These are phyloP conservation scores for Apiospora pterosperma DNA, from an alignment of 2,329 filamentous ascomycete genomes.

Conservation along the genomic window DNA sequence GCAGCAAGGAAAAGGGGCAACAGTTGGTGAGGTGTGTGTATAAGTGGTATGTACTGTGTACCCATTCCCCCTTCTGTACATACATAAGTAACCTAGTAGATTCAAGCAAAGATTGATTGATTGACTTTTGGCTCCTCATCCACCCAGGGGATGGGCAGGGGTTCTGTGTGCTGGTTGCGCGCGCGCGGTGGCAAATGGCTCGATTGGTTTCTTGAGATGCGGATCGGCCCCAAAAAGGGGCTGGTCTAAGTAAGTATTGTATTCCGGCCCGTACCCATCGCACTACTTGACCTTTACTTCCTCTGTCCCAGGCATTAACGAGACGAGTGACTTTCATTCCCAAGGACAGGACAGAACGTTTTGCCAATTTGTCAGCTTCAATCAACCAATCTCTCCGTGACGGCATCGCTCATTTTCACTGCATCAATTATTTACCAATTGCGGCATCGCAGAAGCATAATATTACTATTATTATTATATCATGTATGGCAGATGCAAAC, in stretches of 20 bases:
- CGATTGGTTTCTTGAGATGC: not conserved
- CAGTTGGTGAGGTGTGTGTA: not conserved
- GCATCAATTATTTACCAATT: not conserved
- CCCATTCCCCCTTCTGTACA: not conserved
- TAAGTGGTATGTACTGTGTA: too few relatives aligned
- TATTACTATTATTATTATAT: too few relatives aligned
- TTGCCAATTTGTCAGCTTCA: not conserved
- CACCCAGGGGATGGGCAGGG: not conserved
- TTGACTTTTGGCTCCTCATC: not conserved
- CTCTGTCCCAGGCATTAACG: not conserved
- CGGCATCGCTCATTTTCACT: not conserved
- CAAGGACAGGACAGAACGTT: not conserved
- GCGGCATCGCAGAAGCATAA: not conserved
- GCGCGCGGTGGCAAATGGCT: not conserved
- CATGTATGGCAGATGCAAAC: not conserved
- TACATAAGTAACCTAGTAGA: too few relatives aligned
- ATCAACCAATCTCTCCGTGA: not conserved
- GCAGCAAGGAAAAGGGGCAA: slow-evolving; percentile 2
- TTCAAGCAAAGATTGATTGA: not conserved
- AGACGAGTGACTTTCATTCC: not conserved
- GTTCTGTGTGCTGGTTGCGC: not conserved
- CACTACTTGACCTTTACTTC: not conserved
- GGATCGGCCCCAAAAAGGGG: not conserved
- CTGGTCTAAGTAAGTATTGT: slow-evolving; percentile 1
- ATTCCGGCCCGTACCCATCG: not conserved